Conservation (phyloP, 148 eudicot species). For the Rhododendron simsii region DNA sequence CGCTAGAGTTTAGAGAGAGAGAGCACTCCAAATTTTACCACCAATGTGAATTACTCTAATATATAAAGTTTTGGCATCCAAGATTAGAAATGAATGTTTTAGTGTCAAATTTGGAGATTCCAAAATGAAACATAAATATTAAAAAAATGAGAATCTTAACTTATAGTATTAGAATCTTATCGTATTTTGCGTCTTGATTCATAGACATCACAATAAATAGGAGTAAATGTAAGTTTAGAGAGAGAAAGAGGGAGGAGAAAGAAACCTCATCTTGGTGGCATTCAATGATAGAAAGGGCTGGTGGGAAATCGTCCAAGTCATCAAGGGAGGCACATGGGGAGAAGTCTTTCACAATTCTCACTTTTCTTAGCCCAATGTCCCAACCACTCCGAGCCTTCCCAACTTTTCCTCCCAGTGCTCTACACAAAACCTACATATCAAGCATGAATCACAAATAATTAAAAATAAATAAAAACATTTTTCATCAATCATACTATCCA, state of each 20-base stretch:
- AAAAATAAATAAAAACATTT: not conserved
- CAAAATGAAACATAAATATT: too few relatives aligned
- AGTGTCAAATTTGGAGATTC: not conserved
- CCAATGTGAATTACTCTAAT: too few relatives aligned
- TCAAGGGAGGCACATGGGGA: slow-evolving; percentile 20
- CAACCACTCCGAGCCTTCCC: slow-evolving; percentile 54
- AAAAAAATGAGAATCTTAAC: not conserved
- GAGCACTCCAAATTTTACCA: too few relatives aligned
- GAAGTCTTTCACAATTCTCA: slow-evolving; percentile 34
- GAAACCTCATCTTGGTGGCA: slow-evolving; percentile 68
- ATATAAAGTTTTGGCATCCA: too few relatives aligned
- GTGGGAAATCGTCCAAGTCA: slow-evolving; percentile 23
- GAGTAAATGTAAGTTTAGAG: not conserved
- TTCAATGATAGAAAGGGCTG: slow-evolving; percentile 41
- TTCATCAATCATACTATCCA: not conserved
- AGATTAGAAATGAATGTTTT: too few relatives aligned
- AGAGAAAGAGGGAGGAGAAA: not conserved
- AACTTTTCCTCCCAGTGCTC: slow-evolving; percentile 78
- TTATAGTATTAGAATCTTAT: not conserved
- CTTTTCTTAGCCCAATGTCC: slow-evolving; percentile 67
- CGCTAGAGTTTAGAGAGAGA: too few relatives aligned
- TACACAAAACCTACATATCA: slow-evolving; percentile 33
- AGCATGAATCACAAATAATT: not conserved
- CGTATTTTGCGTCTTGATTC: not conserved
- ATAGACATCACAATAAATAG: not conserved